Conservation (phyloP, 768 basidiomycete species). For the Leccinum boreale region DNA sequence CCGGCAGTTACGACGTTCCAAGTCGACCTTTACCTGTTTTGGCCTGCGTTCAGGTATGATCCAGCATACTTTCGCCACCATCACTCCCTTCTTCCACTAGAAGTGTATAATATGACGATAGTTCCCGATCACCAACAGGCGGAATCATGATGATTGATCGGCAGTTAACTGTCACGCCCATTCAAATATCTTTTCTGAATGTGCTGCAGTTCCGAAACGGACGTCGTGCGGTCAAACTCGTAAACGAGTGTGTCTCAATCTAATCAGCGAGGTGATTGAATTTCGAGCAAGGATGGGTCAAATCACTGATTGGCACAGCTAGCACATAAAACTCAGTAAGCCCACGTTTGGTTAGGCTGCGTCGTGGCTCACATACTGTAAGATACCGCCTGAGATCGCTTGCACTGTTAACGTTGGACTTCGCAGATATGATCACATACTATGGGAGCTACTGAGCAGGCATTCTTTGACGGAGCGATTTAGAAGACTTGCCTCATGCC, state of each 20-base stretch:
- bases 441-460: too few species aligned
- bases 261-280: too few species aligned
- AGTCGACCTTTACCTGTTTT: background rate
- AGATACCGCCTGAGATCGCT: background rate
- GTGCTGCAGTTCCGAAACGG: background rate
- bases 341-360: background rate
- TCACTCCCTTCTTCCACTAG: background rate
- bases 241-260: background rate
- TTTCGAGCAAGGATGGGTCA: background rate
- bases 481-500: background rate
- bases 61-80: background rate
- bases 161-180: background rate
- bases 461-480: background rate
- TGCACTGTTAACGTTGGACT: background rate
- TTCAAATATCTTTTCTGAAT: background rate
- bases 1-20: background rate
- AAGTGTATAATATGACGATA: background rate
- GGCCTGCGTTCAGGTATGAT: background rate
- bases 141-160: background rate
- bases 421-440: background rate
- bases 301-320: background rate
- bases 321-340: background rate
- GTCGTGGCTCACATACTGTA: background rate
- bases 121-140: background rate
- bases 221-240: background rate